Conservation (phyloP, 805 yeast genomes). For the Metschnikowia arizonensis region DNA sequence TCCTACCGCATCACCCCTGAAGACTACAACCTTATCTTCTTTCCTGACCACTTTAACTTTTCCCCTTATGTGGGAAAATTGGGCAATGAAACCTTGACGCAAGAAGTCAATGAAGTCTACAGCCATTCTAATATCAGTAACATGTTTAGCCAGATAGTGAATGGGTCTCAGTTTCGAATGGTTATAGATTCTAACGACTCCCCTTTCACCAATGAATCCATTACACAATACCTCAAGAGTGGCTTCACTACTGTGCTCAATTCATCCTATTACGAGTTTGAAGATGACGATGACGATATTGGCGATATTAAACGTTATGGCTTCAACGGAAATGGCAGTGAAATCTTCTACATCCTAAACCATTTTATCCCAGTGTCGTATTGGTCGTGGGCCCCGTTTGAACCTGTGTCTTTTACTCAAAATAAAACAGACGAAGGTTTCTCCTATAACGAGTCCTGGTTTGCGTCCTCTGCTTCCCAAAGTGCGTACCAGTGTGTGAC, state of each 20-base stretch:
- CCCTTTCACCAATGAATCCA: constrained; percentile 37
- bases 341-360: constrained; percentile 16
- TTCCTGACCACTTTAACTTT: constrained; percentile 8
- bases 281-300: background rate
- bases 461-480: constrained; percentile 8
- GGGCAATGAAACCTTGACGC: background rate
- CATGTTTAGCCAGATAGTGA: constrained; percentile 5
- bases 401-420: constrained; percentile 22
- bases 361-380: constrained; percentile 30
- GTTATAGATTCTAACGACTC: constrained; percentile 30
- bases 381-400: constrained; percentile 74
- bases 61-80: constrained; percentile 9
- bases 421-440: constrained; percentile 7
- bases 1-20: constrained; percentile 22
- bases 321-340: constrained; percentile 17
- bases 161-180: constrained; percentile 24
- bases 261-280: constrained; percentile 24
- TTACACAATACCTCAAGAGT: constrained; percentile 40
- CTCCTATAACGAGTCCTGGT: constrained; percentile 11
- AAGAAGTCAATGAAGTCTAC: constrained; percentile 1
- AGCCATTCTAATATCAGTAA: background rate
- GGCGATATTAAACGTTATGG: constrained; percentile 9
- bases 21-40: constrained; percentile 23
- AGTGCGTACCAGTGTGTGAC: constrained; percentile 42
- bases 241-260: constrained; percentile 68